Conservation (phyloP, 2,329 filamentous ascomycete species). For the Malbranchea cinnamomea region DNA sequence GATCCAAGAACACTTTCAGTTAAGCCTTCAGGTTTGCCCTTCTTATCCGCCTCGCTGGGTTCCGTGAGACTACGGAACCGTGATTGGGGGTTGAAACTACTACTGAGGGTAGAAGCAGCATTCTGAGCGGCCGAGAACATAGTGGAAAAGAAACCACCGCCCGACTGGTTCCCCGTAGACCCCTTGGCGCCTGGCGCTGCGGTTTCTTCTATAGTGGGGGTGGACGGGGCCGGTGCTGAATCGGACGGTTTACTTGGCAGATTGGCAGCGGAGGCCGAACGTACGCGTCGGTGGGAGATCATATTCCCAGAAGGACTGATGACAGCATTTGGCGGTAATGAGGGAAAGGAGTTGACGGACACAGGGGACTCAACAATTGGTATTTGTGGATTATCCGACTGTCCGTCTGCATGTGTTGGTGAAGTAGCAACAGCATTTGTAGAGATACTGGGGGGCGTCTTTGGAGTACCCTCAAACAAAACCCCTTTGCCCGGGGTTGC, state of each 20-base stretch:
- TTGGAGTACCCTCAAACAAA: slow-evolving; percentile 8
- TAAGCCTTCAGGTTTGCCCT: slow-evolving; percentile 13
- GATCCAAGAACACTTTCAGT: slow-evolving; percentile 16
- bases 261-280: slow-evolving; percentile 40
- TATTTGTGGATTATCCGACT: slow-evolving; percentile 18
- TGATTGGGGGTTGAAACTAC: slow-evolving; percentile 39
- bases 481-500: slow-evolving; percentile 5
- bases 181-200: slow-evolving; percentile 35
- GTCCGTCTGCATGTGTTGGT: slow-evolving; percentile 43
- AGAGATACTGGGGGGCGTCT: slow-evolving; percentile 15
- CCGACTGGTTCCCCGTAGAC: slow-evolving; percentile 36
- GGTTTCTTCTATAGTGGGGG: slow-evolving; percentile 58
- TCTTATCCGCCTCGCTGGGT: slow-evolving; percentile 17
- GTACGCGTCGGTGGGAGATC: slow-evolving; percentile 54
- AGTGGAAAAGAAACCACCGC: slow-evolving; percentile 72
- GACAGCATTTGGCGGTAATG: slow-evolving; percentile 32
- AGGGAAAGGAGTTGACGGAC: slow-evolving; percentile 16
- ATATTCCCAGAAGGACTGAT: slow-evolving; percentile 53
- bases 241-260: slow-evolving; percentile 79
- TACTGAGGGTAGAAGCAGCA: slow-evolving; percentile 68
- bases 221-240: slow-evolving; percentile 54
- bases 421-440: slow-evolving; percentile 42
- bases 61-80: slow-evolving; percentile 25
- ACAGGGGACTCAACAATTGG: slow-evolving; percentile 26
- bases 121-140: slow-evolving; percentile 88